phyloP scores from a whole-genome alignment of 2,329 filamentous ascomycete genomes.

The Monilinia vaccinii-corymbosi region DNA sequence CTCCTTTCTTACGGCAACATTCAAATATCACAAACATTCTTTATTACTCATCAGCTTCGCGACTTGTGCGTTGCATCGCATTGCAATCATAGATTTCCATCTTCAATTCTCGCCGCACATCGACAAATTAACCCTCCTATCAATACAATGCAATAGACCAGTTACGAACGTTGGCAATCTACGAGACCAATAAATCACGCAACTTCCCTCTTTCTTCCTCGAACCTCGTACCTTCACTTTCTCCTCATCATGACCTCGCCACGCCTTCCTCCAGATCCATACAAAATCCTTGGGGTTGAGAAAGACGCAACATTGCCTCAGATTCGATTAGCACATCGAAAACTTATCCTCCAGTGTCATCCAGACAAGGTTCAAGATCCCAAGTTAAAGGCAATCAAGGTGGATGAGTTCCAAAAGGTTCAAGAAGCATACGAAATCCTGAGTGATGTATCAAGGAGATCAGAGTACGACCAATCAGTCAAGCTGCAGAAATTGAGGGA shows the following conservation, averaged over 20 bases:
- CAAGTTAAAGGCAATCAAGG: slow-evolving; percentile 64
- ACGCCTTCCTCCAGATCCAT: slow-evolving; percentile 52
- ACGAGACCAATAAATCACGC: slow-evolving; percentile 3
- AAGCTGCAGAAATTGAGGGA: slow-evolving; percentile 54
- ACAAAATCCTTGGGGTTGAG: slow-evolving; percentile 64
- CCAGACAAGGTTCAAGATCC: slow-evolving; percentile 74
- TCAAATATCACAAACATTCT: neutral
- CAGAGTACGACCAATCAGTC: slow-evolving; percentile 69
- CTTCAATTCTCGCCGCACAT: neutral
- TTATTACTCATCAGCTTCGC: neutral
- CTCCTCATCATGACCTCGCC: slow-evolving; percentile 13
- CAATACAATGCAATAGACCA: slow-evolving; percentile 9
- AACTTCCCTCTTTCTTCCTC: neutral
- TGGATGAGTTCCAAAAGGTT: slow-evolving; percentile 83
- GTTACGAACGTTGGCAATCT: slow-evolving; percentile 6
- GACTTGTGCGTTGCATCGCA: neutral
- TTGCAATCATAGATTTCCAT: neutral
- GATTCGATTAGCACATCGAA: slow-evolving; percentile 74
- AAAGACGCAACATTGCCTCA: slow-evolving; percentile 60
- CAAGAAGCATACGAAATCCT: slow-evolving; percentile 90
- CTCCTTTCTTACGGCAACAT: neutral
- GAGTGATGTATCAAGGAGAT: slow-evolving; percentile 62
- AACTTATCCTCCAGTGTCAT: slow-evolving; percentile 80
- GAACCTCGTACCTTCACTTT: neutral
- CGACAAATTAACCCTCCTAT: neutral